Evolutionary conservation across 371 early-diverging fungal species (phyloP), one percentile per base, ranked within the genome.

Genomic region (Mortierella sp.): DNA sequence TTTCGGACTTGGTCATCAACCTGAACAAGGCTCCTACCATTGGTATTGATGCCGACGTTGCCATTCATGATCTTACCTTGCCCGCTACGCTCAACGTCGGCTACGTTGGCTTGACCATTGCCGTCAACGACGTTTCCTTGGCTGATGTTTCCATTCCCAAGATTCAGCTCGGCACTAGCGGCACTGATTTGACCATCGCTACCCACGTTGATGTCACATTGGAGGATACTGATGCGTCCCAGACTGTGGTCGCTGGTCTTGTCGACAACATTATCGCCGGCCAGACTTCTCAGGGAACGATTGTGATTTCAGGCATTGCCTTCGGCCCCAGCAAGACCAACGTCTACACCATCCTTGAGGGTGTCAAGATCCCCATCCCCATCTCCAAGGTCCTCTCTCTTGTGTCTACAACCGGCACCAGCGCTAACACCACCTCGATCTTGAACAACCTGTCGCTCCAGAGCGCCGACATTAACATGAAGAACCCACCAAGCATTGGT

Each of bases 401-500:
- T 32, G 72, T 60, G 4, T 76, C 81, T 16, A 21, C 76, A 13
- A 22, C 58, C 36, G 65, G 66, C 11, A 47, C 67, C 36, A 66
- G 66, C 10, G 47, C 67, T 16, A 69, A 55, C 53, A 33, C 65
- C 13, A 64, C 68, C 48, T 81, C 81, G 58, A 65, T 81, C 69
- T 22, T 81, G 38, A 64, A 74, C 67, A 65, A 57, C 36, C 21
- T 81, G 47, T 57, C 66, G 9, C 72, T 81, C 58, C 60, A 81
- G 62, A 81, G 75, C 36, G 72, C 76, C 3, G 72, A 81, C 58
- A 81, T 81, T 69, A 81, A 75, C 72, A 75, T 81, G 76, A 75
- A 75, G 63, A 81, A 69, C 67, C 81, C 81, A 58, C 81, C 81
- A 53, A 81, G 72, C 48, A 72, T 81, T 48, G 81, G 81, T 66